Base-by-base conservation (phyloP, 768 basidiomycete species). In the Lactarius quietus region DNA sequence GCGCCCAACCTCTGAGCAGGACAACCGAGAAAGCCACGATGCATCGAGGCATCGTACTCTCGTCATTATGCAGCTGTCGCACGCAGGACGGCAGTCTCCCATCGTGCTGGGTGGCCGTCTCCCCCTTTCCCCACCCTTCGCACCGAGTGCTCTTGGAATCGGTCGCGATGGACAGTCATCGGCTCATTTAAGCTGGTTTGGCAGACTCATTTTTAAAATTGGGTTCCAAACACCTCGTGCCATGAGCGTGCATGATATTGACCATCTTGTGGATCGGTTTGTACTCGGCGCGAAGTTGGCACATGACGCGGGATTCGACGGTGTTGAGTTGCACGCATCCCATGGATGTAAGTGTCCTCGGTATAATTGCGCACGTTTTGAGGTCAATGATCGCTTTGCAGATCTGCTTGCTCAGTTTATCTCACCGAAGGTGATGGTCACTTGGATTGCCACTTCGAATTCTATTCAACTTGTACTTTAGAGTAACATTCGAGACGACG, bases 331-430 rank as follows among this genome's bases (percentile, higher is more conserved):
- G 12, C 95, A 97, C 73, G 88, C 81, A 29, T 88, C 88, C 1
- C 93, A 95, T 74, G 93, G 93, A 41, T 95, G 90, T 92, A 61
- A 75, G 90, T 83, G 12, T 17, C 29, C 18, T 9, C 17, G 35
- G 10, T 38, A 8, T 28, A n/a, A 18, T 17, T 39, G 23, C 38
- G 4, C 31, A 33, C 41, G 20, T 43, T 10, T 23, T 62, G 31
- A 52, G 48, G n/a, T 38, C 39, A 26, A 60, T 36, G 26, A 8
- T 23, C 36, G 33, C 26, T 51, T 51, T 39, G 14, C 65, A 93
- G 92, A 94, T 74, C 80, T 95, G 28, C 76, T 95, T 23, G 81
- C 91, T 0, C 86, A 92, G 68, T 93, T 93, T 72, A 76, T 95
- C 26, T 90, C 86, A 6, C 83, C 84, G 3, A 88, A 88, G 81